These are phyloP conservation scores for Arachis stenosperma DNA, from an alignment of 306 rosid species.

Conservation along the genomic window DNA sequence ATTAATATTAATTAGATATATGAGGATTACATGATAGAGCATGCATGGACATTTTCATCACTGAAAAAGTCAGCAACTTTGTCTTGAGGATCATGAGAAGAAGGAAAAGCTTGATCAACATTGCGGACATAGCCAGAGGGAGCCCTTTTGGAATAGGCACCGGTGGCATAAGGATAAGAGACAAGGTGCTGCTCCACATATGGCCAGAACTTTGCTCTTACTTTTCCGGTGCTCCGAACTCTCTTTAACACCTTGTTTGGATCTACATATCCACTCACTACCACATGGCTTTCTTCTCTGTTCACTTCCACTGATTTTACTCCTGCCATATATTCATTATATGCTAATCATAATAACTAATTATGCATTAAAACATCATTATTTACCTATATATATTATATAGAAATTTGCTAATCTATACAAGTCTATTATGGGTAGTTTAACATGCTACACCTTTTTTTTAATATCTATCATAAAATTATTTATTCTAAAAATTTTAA, in stretches of 20 bases:
- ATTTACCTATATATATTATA: too few relatives aligned
- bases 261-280: conserved; percentile 79
- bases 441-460: too few relatives aligned
- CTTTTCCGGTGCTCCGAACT: conserved; percentile 72
- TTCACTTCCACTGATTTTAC: conserved; percentile 80
- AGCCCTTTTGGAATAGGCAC: conserved; percentile 80
- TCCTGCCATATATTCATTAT: conserved; percentile 39
- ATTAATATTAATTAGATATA: too few relatives aligned
- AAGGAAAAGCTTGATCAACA: conserved; percentile 58
- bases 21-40: conserved; percentile 66
- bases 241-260: conserved; percentile 79
- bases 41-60: conserved; percentile 86
- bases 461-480: too few relatives aligned
- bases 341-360: too few relatives aligned
- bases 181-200: conserved; percentile 82
- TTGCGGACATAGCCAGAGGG: conserved; percentile 81
- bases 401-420: too few relatives aligned
- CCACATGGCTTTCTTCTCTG: conserved; percentile 66
- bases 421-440: too few relatives aligned
- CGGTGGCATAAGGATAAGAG: conserved; percentile 59
- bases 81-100: conserved; percentile 44
- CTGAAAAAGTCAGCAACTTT: conserved; percentile 62
- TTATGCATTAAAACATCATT: too few relatives aligned
- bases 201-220: conserved; percentile 81
- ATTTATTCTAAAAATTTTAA: too few relatives aligned